Evolutionary conservation across 2,329 filamentous ascomycete species (phyloP).

Genomic region (Mycosphaerella arachidis): DNA sequence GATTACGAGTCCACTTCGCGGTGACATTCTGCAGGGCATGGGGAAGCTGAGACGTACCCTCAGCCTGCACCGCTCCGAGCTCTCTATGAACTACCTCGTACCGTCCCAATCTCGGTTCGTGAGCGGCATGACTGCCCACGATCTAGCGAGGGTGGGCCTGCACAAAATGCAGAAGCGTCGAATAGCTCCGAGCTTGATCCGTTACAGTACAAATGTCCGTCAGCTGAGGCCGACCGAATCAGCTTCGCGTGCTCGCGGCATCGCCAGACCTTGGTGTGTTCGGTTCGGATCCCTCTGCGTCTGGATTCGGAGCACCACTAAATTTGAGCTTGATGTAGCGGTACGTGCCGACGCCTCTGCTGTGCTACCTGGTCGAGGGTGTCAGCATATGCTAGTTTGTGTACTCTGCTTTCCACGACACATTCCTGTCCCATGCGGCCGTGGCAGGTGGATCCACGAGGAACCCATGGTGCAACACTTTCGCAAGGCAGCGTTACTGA

Average conservation of each 20-base stretch:
- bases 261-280: neutral
- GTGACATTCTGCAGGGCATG: neutral
- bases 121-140: neutral
- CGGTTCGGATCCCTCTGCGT: neutral
- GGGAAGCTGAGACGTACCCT: neutral
- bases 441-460: too few relatives aligned
- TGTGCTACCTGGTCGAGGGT: too few relatives aligned
- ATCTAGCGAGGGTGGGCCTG: neutral
- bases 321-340: neutral
- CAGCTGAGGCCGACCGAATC: neutral
- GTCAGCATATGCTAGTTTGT: too few relatives aligned
- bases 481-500: too few relatives aligned
- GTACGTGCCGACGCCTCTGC: too few relatives aligned
- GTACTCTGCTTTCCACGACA: too few relatives aligned
- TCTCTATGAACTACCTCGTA: neutral
- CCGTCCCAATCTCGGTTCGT: neutral
- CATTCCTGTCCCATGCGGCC: too few relatives aligned
- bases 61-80: neutral
- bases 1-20: neutral
- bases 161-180: neutral
- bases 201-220: neutral
- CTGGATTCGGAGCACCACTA: neutral
- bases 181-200: neutral
- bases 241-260: neutral
- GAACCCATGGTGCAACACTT: too few relatives aligned